Evolutionary conservation across 495 filamentous ascomycete genomes (phyloP), one percentile per base, ranked within the genome.

Genomic region (Talaromyces thailandensis): DNA sequence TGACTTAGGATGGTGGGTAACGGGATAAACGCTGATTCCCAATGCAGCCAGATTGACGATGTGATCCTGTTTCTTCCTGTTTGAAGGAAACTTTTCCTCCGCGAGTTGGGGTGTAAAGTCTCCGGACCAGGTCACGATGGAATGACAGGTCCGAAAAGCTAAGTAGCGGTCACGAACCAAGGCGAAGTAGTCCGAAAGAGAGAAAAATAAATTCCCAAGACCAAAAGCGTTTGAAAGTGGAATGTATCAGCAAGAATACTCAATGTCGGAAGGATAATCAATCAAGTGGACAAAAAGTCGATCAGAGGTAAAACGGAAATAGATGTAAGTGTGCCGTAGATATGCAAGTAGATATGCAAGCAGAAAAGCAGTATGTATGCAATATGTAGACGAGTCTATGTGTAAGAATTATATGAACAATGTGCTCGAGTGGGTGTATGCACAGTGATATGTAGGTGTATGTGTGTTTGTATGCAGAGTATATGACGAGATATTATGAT

Each of bases 11-110:
- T 71, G 70, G 66, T 71, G 70, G 66, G 73, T 28, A 65, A 66
- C 28, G 62, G 69, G 69, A 61, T 73, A 70, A 63, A 78, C 68
- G 68, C 70, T 74, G 66, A 77, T 70, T 64, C 70, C 75, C 64
- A 78, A 67, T 64, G 75, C 73, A 71, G 76, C 77, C 76, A 78
- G 71, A 72, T 64, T 76, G 75, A 69, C 59, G 24, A 18, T 29
- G 21, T 50, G 24, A 21, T 14, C 26, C 26, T 26, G 26, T 16
- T 65, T 28, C 31, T 61, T 48, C 43, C n/a, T 48, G n/a, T 48
- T 48, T 48, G 43, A 21, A 48, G n/a, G n/a, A 23, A 18, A 18
- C n/a, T 48, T 48, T 51, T 55, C 14, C 51, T 55, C 51, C 51
- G 24, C 26, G 51, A 55, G 23, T 25, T 55, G 48, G 23, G 11